Conservation (phyloP, 192 early-diverging fungal species). For the Linnemannia elongata region DNA sequence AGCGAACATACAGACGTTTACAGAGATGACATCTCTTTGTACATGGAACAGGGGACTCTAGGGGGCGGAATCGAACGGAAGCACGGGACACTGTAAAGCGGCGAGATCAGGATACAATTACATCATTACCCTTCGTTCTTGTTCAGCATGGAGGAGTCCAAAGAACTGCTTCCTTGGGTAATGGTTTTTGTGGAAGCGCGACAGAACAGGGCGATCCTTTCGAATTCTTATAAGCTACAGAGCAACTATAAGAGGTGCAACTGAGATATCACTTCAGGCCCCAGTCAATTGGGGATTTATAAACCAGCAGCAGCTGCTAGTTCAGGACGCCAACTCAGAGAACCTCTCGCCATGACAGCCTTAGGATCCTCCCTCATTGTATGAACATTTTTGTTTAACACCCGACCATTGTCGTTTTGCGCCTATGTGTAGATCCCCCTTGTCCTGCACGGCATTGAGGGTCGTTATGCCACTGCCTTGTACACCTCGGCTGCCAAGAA, state of each 20-base stretch:
- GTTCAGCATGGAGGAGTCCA: not conserved
- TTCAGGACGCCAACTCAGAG: not conserved
- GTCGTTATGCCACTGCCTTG: slow-evolving; percentile 96
- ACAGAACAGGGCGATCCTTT: not conserved
- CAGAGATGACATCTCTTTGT: not conserved
- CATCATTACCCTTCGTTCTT: not conserved
- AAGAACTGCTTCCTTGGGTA: not conserved
- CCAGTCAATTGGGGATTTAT: not conserved
- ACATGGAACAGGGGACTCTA: not conserved
- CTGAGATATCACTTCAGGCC: not conserved
- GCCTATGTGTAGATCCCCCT: slow-evolving; percentile 75
- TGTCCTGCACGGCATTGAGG: slow-evolving; percentile 91
- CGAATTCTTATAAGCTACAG: not conserved
- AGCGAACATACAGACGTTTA: too few species aligned
- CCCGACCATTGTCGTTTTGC: not conserved
- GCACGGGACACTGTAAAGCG: not conserved
- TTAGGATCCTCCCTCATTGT: not conserved
- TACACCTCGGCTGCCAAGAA: slow-evolving; percentile 89
- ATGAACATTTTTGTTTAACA: not conserved
- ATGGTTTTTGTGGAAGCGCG: not conserved
- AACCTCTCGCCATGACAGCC: not conserved
- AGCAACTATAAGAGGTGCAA: not conserved
- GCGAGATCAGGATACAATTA: not conserved
- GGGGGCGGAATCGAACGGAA: not conserved
- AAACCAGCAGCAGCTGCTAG: not conserved